These are phyloP conservation scores for Trametes versicolor DNA, from an alignment of 1,284 basidiomycete genomes.

Conservation along the genomic window DNA sequence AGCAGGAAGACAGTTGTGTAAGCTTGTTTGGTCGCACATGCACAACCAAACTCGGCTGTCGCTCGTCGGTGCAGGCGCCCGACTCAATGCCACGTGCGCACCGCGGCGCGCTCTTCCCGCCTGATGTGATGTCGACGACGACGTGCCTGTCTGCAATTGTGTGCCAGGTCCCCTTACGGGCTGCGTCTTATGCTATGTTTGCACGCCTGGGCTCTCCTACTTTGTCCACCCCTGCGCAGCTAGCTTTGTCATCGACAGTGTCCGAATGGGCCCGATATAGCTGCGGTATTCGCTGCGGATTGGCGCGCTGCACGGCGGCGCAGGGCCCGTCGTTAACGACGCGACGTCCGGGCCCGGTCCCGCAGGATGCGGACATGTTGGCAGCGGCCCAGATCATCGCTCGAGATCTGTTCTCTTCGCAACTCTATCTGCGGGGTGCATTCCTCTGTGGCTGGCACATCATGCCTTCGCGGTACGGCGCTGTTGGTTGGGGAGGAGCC, in stretches of 20 bases:
- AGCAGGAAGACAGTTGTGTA: constrained; percentile 34
- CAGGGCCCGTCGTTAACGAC: constrained; percentile 6
- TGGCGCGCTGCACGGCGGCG: not conserved
- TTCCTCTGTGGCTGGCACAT: constrained; percentile 4
- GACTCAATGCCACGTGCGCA: not conserved
- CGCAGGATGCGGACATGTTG: constrained; percentile 12
- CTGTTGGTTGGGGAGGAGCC: constrained; percentile 11
- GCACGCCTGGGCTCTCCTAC: constrained; percentile 7
- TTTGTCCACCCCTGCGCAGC: constrained; percentile 5
- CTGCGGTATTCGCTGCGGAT: constrained; percentile 7
- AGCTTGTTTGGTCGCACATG: constrained; percentile 38
- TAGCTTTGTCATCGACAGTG: not conserved
- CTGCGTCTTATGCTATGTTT: not conserved
- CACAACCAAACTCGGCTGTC: constrained; percentile 29
- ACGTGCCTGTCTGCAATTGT: constrained; percentile 11
- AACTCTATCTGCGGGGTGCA: constrained; percentile 13
- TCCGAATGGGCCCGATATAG: constrained; percentile 6
- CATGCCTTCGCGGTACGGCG: constrained; percentile 6
- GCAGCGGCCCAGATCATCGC: not conserved
- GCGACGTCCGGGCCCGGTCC: constrained; percentile 11
- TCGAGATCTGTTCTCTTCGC: constrained; percentile 9
- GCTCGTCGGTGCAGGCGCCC: constrained; percentile 14
- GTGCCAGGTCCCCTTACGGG: not conserved
- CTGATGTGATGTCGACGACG: constrained; percentile 4
- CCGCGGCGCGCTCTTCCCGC: constrained; percentile 4